These are phyloP conservation scores for Neonothopanus nambi DNA, from an alignment of 1,284 basidiomycete species.

Conservation along the genomic window DNA sequence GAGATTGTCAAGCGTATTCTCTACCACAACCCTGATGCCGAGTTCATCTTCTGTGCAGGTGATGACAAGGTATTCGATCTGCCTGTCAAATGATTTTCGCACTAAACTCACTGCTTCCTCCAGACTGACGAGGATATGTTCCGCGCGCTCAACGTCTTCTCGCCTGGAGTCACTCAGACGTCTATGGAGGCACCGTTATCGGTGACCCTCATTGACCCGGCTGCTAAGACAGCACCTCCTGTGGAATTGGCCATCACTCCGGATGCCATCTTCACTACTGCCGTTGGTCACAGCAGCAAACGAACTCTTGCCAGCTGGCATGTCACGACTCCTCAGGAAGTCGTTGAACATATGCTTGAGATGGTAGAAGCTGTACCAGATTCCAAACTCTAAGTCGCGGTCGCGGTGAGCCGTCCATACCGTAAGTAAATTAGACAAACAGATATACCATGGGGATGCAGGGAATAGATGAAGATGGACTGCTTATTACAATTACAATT, in stretches of 20 bases:
- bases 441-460: not conserved
- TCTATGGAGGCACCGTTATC: constrained; percentile 73
- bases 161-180: constrained; percentile 31
- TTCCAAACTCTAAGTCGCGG: not conserved
- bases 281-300: constrained; percentile 85
- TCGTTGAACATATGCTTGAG: constrained; percentile 69
- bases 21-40: constrained; percentile 89
- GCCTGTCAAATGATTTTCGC: not conserved
- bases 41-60: constrained; percentile 96
- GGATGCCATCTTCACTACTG: constrained; percentile 83
- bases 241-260: constrained; percentile 66
- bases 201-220: constrained; percentile 57
- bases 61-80: constrained; percentile 82
- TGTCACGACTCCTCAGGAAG: constrained; percentile 77
- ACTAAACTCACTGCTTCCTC: not conserved
- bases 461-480: not conserved
- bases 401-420: not conserved
- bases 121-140: constrained; percentile 97
- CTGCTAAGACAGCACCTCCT: constrained; percentile 31
- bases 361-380: constrained; percentile 26
- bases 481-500: not conserved
- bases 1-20: constrained; percentile 96
- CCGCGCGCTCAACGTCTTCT: constrained; percentile 76
- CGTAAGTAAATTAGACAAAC: not conserved
- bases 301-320: constrained; percentile 89